Base-by-base conservation (phyloP, 2,329 filamentous ascomycete species). In the Alternaria viburni region DNA sequence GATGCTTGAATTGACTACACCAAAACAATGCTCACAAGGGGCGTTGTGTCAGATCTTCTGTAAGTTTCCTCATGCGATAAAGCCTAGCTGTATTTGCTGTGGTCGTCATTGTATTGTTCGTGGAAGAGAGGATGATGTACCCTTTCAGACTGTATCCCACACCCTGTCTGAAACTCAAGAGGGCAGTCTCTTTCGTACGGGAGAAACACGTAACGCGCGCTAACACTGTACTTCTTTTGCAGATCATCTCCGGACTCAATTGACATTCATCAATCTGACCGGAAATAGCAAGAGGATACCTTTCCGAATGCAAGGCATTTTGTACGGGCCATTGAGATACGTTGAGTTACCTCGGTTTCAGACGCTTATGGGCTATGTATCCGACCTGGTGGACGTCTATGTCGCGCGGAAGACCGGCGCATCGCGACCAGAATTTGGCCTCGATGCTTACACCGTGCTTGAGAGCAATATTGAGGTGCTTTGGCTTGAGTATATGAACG, bases 41-140 rank as follows among this genome's bases (percentile, higher is more conserved):
- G 66, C 75, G 0, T 23, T 77, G 9, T 78, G 74, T 46, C 73
- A 78, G 50, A 64, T 78, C 2, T 78, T 75, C 59, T 77, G 28
- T 36, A 36, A 52, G 49, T 17, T n/a, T 21, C 13, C 30, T 23
- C 5, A 41, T 41, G 15, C 36, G 36, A 17, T 41, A 9, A 41
- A 41, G 36, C 36, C n/a, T 41, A 41, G 36, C 36, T 41, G 36
- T 41, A 41, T 41, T 41, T 41, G 36, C 36, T 41, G 15, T 41
- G 36, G 9, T 41, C 36, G 15, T 17, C 36, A 17, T 17, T 41
- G 15, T 41, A 11, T 41, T 17, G 36, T 41, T n/a, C 15, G 36
- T 41, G 36, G 36, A 17, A 1, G 8, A 10, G 15, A 41, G 1
- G 36, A 41, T 17, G 36, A 41, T 41, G 36, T 41, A 41, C 36